phyloP scores from a whole-genome alignment of 1,284 basidiomycete species.

The Ceratobasidium sp. region DNA sequence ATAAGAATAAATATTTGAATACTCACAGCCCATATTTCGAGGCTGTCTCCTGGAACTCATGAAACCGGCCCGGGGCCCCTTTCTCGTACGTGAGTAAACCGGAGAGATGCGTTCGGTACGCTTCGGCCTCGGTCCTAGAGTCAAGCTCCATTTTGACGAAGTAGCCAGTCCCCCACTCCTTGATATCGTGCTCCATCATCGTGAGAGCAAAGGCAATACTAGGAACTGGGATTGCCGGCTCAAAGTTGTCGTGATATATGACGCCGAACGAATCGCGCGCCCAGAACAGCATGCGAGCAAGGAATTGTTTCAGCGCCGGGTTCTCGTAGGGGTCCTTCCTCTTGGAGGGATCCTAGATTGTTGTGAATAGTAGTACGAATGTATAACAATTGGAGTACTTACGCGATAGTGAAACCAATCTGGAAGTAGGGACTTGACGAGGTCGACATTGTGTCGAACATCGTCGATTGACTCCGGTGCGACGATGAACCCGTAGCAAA shows the following conservation, averaged over 20 bases:
- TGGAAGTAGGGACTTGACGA: neutral
- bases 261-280: slow-evolving; percentile 1
- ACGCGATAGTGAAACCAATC: slow-evolving; percentile 6
- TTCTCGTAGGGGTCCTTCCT: slow-evolving; percentile 1
- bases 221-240: neutral
- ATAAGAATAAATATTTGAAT: neutral
- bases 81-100: slow-evolving; percentile 1
- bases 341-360: neutral
- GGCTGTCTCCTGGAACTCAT: neutral
- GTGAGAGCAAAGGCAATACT: neutral
- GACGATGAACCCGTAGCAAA: neutral
- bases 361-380: neutral
- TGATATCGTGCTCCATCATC: slow-evolving; percentile 17
- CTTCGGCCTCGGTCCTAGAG: neutral
- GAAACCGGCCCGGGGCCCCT: neutral
- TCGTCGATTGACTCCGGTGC: neutral
- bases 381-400: neutral
- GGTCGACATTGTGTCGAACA: neutral
- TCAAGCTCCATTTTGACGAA: neutral
- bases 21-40: neutral
- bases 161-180: slow-evolving; percentile 12
- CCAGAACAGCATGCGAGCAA: neutral
- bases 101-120: neutral
- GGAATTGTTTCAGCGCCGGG: neutral
- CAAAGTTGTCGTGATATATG: slow-evolving; percentile 7